Evolutionary conservation across 129 eudicot genomes (phyloP).

Genomic region (Cynara cardunculus): DNA sequence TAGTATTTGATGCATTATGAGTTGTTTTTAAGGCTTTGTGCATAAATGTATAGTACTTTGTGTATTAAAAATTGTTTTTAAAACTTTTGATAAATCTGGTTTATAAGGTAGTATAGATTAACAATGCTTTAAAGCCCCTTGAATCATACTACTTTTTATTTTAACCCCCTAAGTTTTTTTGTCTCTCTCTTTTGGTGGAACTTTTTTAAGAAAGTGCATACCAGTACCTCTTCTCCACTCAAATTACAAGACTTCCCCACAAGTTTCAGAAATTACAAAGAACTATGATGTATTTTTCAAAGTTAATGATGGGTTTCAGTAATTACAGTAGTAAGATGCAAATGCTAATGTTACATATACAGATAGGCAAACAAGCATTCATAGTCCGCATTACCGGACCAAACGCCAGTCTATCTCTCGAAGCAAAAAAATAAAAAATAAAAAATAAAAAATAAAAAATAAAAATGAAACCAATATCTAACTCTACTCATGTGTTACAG

Average conservation of each 20-base stretch:
- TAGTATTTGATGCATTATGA: too few species aligned
- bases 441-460: background rate
- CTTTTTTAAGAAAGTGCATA: background rate
- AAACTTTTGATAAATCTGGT: too few species aligned
- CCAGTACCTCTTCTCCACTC: background rate
- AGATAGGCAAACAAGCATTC: background rate
- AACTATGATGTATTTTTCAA: background rate
- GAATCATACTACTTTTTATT: background rate
- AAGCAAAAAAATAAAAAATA: too few species aligned
- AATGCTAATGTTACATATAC: background rate
- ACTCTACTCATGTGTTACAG: background rate
- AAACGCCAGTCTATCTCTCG: background rate
- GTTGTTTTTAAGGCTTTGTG: too few species aligned
- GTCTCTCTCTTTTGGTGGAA: background rate
- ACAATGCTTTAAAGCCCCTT: too few species aligned
- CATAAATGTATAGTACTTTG: too few species aligned
- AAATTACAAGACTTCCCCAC: background rate
- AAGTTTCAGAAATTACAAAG: background rate
- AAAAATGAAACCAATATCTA: background rate
- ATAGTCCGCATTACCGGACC: background rate
- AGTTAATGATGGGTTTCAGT: background rate
- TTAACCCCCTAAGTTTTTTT: constrained; percentile 7
- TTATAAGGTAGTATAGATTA: too few species aligned
- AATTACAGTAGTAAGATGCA: background rate
- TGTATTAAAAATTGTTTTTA: too few species aligned